A percentile compares a stretch with the other conserved stretches of the same genome.
phyloP scores from a whole-genome alignment of 2,329 filamentous ascomycete genomes.

The Metarhizium brunneum region DNA sequence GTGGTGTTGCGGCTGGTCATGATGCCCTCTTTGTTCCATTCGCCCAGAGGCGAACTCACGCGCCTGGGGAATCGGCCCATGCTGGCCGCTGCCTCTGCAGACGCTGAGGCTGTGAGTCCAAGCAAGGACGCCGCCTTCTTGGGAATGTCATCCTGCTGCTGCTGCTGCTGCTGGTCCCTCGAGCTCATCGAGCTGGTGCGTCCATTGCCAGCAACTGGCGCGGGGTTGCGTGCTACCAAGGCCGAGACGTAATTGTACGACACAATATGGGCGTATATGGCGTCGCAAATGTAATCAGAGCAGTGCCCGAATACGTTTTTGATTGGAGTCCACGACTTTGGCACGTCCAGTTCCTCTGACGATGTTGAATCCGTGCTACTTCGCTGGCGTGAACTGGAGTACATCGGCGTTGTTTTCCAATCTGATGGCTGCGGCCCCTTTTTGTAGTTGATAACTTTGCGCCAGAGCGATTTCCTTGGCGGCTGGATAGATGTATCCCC shows the following conservation, averaged over 20 bases:
- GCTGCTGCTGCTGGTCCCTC: constrained; percentile 14
- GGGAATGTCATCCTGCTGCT: constrained; percentile 29
- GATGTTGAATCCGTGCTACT: constrained; percentile 8
- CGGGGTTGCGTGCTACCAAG: constrained; percentile 17
- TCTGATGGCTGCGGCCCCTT: constrained; percentile 10
- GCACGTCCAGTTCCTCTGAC: constrained; percentile 10
- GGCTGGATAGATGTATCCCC: constrained; percentile 9
- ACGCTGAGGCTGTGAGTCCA: constrained; percentile 29
- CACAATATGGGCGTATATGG: constrained; percentile 49
- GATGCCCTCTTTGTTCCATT: constrained; percentile 19
- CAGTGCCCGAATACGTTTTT: constrained; percentile 43
- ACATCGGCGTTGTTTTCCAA: background rate
- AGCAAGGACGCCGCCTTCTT: constrained; percentile 43
- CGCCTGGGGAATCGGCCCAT: constrained; percentile 16
- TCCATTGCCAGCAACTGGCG: constrained; percentile 6
- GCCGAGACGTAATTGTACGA: constrained; percentile 47
- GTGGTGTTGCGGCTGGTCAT: constrained; percentile 8
- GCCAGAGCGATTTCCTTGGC: constrained; percentile 24
- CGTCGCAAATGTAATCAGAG: constrained; percentile 47
- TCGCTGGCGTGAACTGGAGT: constrained; percentile 3
- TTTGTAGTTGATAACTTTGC: constrained; percentile 23
- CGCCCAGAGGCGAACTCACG: constrained; percentile 15
- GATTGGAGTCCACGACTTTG: constrained; percentile 34
- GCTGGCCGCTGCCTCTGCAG: constrained; percentile 11
- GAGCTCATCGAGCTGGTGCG: constrained; percentile 9